A percentile compares a stretch with the other conserved stretches of the same genome.
Evolutionary conservation across 495 filamentous ascomycete species (phyloP).

Genomic region (Penicillium pancosmium): DNA sequence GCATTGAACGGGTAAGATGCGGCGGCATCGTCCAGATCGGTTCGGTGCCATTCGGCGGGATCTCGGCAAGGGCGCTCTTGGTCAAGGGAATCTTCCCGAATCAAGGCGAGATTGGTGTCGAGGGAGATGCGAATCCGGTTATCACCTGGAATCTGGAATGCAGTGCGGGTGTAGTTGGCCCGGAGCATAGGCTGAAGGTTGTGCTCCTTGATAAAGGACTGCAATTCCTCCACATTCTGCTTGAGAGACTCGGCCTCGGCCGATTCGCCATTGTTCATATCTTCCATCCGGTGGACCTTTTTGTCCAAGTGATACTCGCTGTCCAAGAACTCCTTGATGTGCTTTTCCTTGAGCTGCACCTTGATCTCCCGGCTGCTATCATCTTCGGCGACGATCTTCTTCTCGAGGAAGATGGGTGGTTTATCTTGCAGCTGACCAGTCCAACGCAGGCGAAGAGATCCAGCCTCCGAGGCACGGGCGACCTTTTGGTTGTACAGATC

Average conservation of each 20-base stretch:
- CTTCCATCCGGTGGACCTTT: conserved; percentile 76
- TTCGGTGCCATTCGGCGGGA: conserved; percentile 85
- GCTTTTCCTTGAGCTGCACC: conserved; percentile 90
- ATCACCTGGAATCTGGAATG: conserved; percentile 95
- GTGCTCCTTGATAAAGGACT: conserved; percentile 75
- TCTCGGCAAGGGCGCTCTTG: conserved; percentile 82
- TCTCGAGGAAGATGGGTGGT: conserved; percentile 81
- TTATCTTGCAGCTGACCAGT: conserved; percentile 79
- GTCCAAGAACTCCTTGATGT: conserved; percentile 83
- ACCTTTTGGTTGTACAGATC: conserved; percentile 85
- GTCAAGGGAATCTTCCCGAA: conserved; percentile 89
- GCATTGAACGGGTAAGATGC: conserved; percentile 85
- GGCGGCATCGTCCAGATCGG: conserved; percentile 78
- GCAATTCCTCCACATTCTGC: conserved; percentile 73
- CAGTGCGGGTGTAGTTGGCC: conserved; percentile 91
- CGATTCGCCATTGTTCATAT: conserved; percentile 66
- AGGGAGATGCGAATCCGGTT: conserved; percentile 88
- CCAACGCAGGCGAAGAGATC: conserved; percentile 88
- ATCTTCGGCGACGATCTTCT: conserved; percentile 79
- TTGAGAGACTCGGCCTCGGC: conserved; percentile 59
- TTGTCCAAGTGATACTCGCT: conserved; percentile 94
- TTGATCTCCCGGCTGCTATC: conserved; percentile 73
- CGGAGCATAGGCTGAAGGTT: conserved; percentile 83
- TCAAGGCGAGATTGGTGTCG: conserved; percentile 89
- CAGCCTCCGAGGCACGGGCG: conserved; percentile 70